phyloP scores from a whole-genome alignment of 257 asterid species.

The Solanum gracilifrons region DNA sequence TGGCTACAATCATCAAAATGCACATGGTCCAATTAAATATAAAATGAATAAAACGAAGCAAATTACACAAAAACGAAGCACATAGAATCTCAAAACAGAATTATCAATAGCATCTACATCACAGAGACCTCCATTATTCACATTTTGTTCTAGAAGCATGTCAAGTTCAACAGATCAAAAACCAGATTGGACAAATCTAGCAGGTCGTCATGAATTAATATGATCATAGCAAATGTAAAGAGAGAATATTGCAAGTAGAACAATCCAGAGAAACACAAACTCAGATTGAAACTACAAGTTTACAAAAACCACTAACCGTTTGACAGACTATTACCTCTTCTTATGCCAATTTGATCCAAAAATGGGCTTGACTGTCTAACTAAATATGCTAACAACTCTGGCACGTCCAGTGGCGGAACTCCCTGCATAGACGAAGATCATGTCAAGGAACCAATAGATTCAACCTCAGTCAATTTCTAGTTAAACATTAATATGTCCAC shows the following conservation, averaged over 20 bases:
- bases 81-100: background rate
- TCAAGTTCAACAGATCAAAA: background rate
- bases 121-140: background rate
- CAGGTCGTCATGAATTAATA: background rate
- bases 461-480: background rate
- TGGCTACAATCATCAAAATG: background rate
- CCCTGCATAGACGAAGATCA: slow-evolving; percentile 32
- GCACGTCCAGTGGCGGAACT: slow-evolving; percentile 85
- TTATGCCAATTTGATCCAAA: slow-evolving; percentile 86
- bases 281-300: background rate
- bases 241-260: background rate
- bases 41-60: background rate
- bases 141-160: background rate
- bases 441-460: background rate
- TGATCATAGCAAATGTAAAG: background rate
- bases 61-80: background rate
- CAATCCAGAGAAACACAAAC: background rate
- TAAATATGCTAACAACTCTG: slow-evolving; percentile 80
- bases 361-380: slow-evolving; percentile 95
- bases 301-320: background rate
- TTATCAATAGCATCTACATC: background rate
- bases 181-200: background rate
- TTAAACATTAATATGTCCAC: background rate
- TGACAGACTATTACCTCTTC: slow-evolving; percentile 37
- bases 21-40: background rate